Evolutionary conservation across 495 filamentous ascomycete species (phyloP), one percentile per base, ranked within the genome.

Genomic region (Aspergillus indologenus): DNA sequence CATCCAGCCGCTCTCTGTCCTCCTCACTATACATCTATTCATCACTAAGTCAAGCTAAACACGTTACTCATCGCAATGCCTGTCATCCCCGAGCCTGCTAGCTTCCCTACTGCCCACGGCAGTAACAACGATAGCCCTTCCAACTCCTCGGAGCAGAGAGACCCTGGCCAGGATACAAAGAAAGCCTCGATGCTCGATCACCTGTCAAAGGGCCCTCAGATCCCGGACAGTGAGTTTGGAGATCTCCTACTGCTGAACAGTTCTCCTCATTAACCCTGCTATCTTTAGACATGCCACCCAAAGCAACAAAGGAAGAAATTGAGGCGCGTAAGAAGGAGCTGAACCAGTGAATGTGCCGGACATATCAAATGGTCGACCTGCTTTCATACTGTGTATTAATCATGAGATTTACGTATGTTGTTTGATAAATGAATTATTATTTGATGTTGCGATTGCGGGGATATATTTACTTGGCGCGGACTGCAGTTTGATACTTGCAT

Each of bases 221-320:
- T 79, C 48, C 75, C 77, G 20, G 68, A 74, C 14, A 68, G 77
- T 81, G 47, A 57, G 77, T 62, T 2, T 19, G 49, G 24, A 22
- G 24, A 15, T 31, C 23, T 24, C 15, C 3, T n/a, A 2, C 22
- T 3, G 14, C 4, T 44, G 18, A 11, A 24, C 23, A 9, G 2
- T n/a, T 49, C 46, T 43, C n/a, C 40, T 7, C 14, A 47, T 17
- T 29, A 15, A 42, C 11, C 50, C 48, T 18, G 11, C 54, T 8
- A 50, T 22, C 67, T 61, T n/a, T 70, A 77, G 79, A 84, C 20
- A 74, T 86, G 70, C 79, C 78, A 23, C 75, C 81, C 50, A 82
- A 80, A 64, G 80, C 76, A 20, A 78, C 86, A n/a, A 85, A 83
- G 67, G 86, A 89, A 65, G 87, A 91, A 63, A 81, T 85, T 43